These are phyloP conservation scores for Brettanomyces bruxellensis DNA, from an alignment of 805 yeast genomes.

Conservation along the genomic window DNA sequence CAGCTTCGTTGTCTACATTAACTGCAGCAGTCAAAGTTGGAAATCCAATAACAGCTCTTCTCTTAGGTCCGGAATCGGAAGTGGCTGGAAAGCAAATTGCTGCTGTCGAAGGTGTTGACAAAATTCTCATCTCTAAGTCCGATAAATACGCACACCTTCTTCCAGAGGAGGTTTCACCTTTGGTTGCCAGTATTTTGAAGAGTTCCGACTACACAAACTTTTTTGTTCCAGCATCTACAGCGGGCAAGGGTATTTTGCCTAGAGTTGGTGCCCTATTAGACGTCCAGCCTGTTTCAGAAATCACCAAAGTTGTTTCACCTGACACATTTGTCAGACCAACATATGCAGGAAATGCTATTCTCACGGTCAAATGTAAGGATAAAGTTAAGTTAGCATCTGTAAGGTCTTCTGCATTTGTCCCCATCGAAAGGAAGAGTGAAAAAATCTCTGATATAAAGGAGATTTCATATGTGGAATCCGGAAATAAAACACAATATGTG, in stretches of 20 bases:
- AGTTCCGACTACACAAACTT: constrained; percentile 45
- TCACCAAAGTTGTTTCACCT: constrained; percentile 54
- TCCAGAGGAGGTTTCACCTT: constrained; percentile 78
- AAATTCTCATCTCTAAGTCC: constrained; percentile 51
- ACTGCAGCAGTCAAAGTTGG: constrained; percentile 73
- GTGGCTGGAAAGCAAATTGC: constrained; percentile 41
- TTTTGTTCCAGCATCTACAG: constrained; percentile 73
- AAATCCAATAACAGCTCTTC: constrained; percentile 69
- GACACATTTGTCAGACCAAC: constrained; percentile 86
- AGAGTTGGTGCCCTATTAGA: constrained; percentile 80
- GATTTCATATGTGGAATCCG: constrained; percentile 30
- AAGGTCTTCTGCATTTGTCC: constrained; percentile 74
- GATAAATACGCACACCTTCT: constrained; percentile 55
- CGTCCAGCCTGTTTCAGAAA: constrained; percentile 81
- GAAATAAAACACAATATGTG: constrained; percentile 50
- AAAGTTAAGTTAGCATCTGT: constrained; percentile 61
- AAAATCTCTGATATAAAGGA: constrained; percentile 38
- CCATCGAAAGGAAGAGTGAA: constrained; percentile 24
- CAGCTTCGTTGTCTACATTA: constrained; percentile 64
- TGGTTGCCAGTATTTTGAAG: constrained; percentile 39
- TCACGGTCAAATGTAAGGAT: constrained; percentile 71
- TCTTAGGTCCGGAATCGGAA: constrained; percentile 57
- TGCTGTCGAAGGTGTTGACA: constrained; percentile 43
- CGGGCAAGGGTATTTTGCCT: constrained; percentile 82
- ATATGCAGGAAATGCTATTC: constrained; percentile 89